A percentile compares a stretch with the other conserved stretches of the same genome.
These are phyloP conservation scores for Schrenkiella parvula DNA, from an alignment of 345 rosid genomes.

Conservation along the genomic window DNA sequence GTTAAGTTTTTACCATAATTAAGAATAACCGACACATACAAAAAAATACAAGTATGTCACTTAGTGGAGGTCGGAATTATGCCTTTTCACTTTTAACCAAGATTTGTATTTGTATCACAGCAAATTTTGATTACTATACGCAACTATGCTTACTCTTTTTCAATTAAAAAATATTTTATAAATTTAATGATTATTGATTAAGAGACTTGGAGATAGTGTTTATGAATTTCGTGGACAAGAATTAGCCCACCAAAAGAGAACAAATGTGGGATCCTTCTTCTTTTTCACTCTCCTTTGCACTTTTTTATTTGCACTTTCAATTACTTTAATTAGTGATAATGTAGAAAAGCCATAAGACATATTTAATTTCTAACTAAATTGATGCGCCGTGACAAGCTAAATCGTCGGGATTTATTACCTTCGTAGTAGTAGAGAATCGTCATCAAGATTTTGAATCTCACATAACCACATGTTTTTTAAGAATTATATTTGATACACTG, in stretches of 20 bases:
- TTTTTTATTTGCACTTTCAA: slow-evolving; percentile 11
- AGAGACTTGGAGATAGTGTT: slow-evolving; percentile 12
- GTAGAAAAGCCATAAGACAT: slow-evolving; percentile 15
- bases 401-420: slow-evolving; percentile 5
- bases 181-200: not conserved
- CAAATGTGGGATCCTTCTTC: slow-evolving; percentile 11
- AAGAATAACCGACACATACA: not conserved
- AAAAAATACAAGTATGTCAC: not conserved
- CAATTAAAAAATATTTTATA: not conserved
- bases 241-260: slow-evolving; percentile 23
- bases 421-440: slow-evolving; percentile 6
- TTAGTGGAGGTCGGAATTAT: slow-evolving; percentile 18
- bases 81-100: slow-evolving; percentile 14
- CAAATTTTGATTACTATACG: slow-evolving; percentile 13
- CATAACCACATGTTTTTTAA: slow-evolving; percentile 18
- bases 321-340: slow-evolving; percentile 22
- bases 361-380: slow-evolving; percentile 8
- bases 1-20: not conserved
- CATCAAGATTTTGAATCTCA: slow-evolving; percentile 13
- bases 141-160: not conserved
- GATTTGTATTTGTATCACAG: not conserved
- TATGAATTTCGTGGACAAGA: slow-evolving; percentile 25
- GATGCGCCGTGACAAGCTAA: slow-evolving; percentile 29
- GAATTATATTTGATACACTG: not conserved
- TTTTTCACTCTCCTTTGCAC: slow-evolving; percentile 3